Percentiles rank a stretch among this genome's conserved stretches.
phyloP scores from a whole-genome alignment of 2,329 filamentous ascomycete species.

The Ophiocordyceps sinensis region DNA sequence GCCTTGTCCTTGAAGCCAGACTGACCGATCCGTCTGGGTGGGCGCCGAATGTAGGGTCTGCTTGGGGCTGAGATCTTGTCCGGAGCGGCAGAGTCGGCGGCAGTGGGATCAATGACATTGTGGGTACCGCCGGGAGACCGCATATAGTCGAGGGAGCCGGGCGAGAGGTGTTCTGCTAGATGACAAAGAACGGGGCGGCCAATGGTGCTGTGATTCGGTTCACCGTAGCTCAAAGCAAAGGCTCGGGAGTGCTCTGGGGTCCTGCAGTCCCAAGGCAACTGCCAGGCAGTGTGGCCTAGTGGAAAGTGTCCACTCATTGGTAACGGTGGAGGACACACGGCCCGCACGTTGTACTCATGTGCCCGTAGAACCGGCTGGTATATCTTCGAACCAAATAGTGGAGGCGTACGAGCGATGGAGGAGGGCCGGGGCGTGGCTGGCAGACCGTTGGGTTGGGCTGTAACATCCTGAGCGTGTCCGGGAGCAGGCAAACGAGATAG shows the following conservation, averaged over 20 bases:
- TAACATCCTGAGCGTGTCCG: no score
- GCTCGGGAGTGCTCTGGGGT: neutral
- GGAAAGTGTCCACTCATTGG: slow-evolving; percentile 15
- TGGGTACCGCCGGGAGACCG: neutral
- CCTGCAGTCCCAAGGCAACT: slow-evolving; percentile 4
- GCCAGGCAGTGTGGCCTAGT: slow-evolving; percentile 14
- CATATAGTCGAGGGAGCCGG: neutral
- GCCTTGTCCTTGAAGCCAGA: slow-evolving; percentile 51
- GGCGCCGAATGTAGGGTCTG: no score
- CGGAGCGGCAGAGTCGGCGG: neutral
- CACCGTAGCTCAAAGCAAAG: neutral
- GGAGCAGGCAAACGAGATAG: no score
- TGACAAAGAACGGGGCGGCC: neutral
- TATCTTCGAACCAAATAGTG: slow-evolving; percentile 6
- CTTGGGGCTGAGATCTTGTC: neutral
- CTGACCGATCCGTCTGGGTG: slow-evolving; percentile 1
- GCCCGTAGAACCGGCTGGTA: slow-evolving; percentile 19
- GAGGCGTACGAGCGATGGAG: slow-evolving; percentile 1
- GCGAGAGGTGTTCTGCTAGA: neutral
- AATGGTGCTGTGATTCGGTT: neutral
- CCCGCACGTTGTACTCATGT: slow-evolving; percentile 22
- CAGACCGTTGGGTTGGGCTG: no score
- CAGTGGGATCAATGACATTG: neutral
- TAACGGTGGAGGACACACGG: slow-evolving; percentile 21
- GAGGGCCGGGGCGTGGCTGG: no score